Percentiles rank a stretch among this genome's conserved stretches.
These are phyloP conservation scores for Colletotrichum paranaense DNA, from an alignment of 2,329 filamentous ascomycete genomes.

Conservation along the genomic window DNA sequence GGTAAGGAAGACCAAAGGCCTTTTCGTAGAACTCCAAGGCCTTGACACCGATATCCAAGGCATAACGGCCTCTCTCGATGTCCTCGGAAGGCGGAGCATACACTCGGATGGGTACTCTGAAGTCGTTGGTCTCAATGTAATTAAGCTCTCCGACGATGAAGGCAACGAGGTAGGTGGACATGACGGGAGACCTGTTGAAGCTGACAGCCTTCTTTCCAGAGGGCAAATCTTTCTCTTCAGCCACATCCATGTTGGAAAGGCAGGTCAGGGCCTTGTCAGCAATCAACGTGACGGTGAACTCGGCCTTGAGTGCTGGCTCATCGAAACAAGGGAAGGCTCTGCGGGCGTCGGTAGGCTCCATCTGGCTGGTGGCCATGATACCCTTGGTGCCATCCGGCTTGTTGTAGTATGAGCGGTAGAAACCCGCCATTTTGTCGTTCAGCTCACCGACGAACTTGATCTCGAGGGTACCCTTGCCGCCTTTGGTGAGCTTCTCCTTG, in stretches of 20 bases:
- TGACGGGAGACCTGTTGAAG: slow-evolving; percentile 91
- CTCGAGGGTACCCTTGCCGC: slow-evolving; percentile 75
- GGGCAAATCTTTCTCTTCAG: slow-evolving; percentile 69
- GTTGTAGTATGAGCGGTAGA: slow-evolving; percentile 96
- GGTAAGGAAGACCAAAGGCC: slow-evolving; percentile 88
- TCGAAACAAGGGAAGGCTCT: slow-evolving; percentile 97
- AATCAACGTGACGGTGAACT: slow-evolving; percentile 90
- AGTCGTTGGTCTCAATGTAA: slow-evolving; percentile 90
- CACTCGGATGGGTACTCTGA: slow-evolving; percentile 92
- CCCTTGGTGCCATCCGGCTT: slow-evolving; percentile 80
- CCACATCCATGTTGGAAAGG: slow-evolving; percentile 96
- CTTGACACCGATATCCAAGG: slow-evolving; percentile 86
- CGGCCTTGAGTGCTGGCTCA: slow-evolving; percentile 92
- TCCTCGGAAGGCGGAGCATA: slow-evolving; percentile 91
- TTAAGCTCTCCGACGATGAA: slow-evolving; percentile 96
- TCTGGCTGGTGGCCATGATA: slow-evolving; percentile 91
- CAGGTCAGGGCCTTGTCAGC: slow-evolving; percentile 93
- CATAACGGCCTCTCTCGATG: slow-evolving; percentile 92
- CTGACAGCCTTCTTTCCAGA: slow-evolving; percentile 80
- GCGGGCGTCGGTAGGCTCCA: slow-evolving; percentile 95
- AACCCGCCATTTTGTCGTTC: slow-evolving; percentile 97
- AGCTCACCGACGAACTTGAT: slow-evolving; percentile 78
- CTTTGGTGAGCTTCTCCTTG: slow-evolving; percentile 76
- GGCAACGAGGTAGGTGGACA: slow-evolving; percentile 96
- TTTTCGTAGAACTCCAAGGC: slow-evolving; percentile 96